A percentile compares a stretch with the other conserved stretches of the same genome.
phyloP scores from a whole-genome alignment of 176 grass and related monocot species.

The Saccharum spontaneum region DNA sequence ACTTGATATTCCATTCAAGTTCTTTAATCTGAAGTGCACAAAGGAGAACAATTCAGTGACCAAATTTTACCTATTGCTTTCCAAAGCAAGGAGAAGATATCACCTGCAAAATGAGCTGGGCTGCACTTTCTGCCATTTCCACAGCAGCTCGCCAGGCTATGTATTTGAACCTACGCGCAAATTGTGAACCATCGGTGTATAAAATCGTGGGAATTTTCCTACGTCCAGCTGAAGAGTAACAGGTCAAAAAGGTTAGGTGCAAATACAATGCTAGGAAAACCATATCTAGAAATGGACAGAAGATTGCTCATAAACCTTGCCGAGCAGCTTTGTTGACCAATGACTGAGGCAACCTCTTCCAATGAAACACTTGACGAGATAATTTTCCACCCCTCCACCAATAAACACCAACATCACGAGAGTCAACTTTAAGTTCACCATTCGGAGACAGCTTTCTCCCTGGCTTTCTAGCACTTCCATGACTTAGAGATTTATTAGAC shows the following conservation, averaged over 20 bases:
- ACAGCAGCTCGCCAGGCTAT: slow-evolving; percentile 87
- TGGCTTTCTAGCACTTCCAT: slow-evolving; percentile 57
- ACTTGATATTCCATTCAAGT: slow-evolving; percentile 86
- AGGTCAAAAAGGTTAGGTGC: slow-evolving; percentile 33
- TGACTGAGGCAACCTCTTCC: slow-evolving; percentile 85
- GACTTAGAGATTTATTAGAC: slow-evolving; percentile 45
- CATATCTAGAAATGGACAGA: slow-evolving; percentile 15
- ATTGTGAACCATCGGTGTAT: slow-evolving; percentile 82
- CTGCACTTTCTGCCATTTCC: slow-evolving; percentile 75
- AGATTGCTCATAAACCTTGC: slow-evolving; percentile 73
- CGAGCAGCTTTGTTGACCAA: slow-evolving; percentile 67
- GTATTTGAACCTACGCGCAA: slow-evolving; percentile 82
- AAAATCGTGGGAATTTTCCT: slow-evolving; percentile 85
- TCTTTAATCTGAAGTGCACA: slow-evolving; percentile 85
- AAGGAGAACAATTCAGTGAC: slow-evolving; percentile 30
- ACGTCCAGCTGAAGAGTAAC: slow-evolving; percentile 68
- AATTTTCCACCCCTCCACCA: slow-evolving; percentile 95
- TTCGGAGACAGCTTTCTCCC: slow-evolving; percentile 59
- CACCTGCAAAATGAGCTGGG: slow-evolving; percentile 89
- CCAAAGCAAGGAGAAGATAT: slow-evolving; percentile 27
- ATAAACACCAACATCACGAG: slow-evolving; percentile 66
- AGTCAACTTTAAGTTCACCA: slow-evolving; percentile 55
- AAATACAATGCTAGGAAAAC: slow-evolving; percentile 7
- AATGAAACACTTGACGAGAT: slow-evolving; percentile 86
- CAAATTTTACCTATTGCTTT: slow-evolving; percentile 21